These are phyloP conservation scores for Penicillium bialowiezense DNA, from an alignment of 495 filamentous ascomycete species.

Conservation along the genomic window DNA sequence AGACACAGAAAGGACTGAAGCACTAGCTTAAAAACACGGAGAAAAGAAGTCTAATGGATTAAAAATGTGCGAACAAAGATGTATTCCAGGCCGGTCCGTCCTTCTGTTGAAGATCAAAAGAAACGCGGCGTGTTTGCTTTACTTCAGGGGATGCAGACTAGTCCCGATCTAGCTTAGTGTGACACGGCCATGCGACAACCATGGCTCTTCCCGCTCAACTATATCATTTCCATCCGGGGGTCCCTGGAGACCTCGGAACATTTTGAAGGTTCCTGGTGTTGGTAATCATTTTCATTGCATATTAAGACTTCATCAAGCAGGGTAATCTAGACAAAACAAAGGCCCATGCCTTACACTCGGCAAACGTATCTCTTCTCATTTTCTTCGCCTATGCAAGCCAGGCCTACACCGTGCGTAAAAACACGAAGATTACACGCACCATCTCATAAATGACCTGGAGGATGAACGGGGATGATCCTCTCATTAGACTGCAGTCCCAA, in stretches of 20 bases:
- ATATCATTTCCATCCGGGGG: not conserved
- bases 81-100: constrained; percentile 5
- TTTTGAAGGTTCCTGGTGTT: too few relatives aligned
- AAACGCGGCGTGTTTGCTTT: constrained; percentile 32
- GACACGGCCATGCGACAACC: constrained; percentile 23
- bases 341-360: too few relatives aligned
- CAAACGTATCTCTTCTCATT: too few relatives aligned
- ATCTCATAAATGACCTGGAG: too few relatives aligned
- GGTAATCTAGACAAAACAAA: too few relatives aligned
- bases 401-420: too few relatives aligned
- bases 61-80: constrained; percentile 16
- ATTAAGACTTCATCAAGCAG: too few relatives aligned
- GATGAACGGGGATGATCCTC: too few relatives aligned
- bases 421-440: too few relatives aligned
- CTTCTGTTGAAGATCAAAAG: constrained; percentile 13
- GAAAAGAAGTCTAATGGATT: constrained; percentile 12
- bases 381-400: too few relatives aligned
- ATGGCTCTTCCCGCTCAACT: not conserved
- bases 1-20: not conserved
- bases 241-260: too few relatives aligned
- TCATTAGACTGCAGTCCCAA: constrained; percentile 36
- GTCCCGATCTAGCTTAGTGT: constrained; percentile 22
- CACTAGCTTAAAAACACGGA: constrained; percentile 1
- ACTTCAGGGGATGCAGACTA: constrained; percentile 32
- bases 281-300: too few relatives aligned